These are phyloP conservation scores for Metschnikowia aberdeeniae DNA, from an alignment of 805 yeast species.

Conservation along the genomic window DNA sequence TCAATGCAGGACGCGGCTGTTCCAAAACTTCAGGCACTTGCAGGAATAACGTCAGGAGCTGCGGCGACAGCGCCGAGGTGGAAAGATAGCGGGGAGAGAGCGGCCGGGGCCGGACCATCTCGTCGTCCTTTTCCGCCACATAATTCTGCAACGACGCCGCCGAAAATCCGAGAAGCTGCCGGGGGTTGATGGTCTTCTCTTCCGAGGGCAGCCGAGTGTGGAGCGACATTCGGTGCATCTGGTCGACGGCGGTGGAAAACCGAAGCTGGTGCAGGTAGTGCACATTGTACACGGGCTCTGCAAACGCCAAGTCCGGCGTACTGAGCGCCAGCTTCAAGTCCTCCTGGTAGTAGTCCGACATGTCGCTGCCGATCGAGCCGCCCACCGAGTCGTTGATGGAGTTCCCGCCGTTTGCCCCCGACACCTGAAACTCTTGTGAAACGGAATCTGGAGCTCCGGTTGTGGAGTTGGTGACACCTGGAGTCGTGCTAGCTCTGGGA, in stretches of 20 bases:
- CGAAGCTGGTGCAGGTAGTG: constrained; percentile 14
- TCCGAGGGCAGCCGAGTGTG: constrained; percentile 16
- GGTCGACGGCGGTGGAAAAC: constrained; percentile 20
- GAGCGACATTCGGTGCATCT: constrained; percentile 24
- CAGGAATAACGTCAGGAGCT: constrained; percentile 13
- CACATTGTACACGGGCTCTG: constrained; percentile 8
- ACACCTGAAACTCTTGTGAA: too few relatives aligned
- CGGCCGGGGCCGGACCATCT: neutral
- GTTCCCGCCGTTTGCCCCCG: too few relatives aligned
- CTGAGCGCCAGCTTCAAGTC: constrained; percentile 5
- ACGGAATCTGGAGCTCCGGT: too few relatives aligned
- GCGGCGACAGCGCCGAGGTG: constrained; percentile 13
- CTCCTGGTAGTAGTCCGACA: too few relatives aligned
- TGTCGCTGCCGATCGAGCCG: too few relatives aligned
- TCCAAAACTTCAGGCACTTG: constrained; percentile 4
- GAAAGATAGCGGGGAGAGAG: constrained; percentile 12
- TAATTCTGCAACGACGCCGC: neutral
- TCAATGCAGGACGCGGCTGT: constrained; percentile 5
- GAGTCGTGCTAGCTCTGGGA: too few relatives aligned
- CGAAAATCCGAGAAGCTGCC: constrained; percentile 19
- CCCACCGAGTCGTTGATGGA: too few relatives aligned
- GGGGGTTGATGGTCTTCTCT: constrained; percentile 32
- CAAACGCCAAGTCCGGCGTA: constrained; percentile 8
- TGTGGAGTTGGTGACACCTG: too few relatives aligned
- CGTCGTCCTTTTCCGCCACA: neutral